Conservation (phyloP, 768 basidiomycete genomes). For the Xerocomus potaroensis region DNA sequence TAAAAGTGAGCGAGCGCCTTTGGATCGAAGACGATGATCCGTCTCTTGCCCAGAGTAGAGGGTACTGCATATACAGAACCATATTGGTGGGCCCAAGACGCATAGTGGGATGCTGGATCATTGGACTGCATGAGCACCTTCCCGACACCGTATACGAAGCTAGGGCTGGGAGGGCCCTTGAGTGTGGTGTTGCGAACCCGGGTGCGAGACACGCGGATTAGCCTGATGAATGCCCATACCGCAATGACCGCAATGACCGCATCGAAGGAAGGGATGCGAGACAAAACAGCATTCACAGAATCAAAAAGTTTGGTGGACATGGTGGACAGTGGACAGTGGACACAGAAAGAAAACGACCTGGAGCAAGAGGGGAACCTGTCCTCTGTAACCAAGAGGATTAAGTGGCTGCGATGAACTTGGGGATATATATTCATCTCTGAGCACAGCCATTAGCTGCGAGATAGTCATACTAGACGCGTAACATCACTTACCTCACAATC, state of each 20-base stretch:
- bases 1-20: conserved; percentile 26
- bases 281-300: not conserved
- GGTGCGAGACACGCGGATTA: conserved; percentile 4
- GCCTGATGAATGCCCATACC: conserved; percentile 4
- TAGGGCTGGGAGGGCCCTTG: conserved; percentile 14
- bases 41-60: conserved; percentile 6
- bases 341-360: too few species aligned
- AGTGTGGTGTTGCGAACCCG: conserved; percentile 15
- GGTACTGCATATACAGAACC: conserved; percentile 13
- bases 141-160: conserved; percentile 15
- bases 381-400: too few species aligned
- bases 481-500: too few species aligned
- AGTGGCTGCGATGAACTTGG: too few species aligned
- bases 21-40: conserved; percentile 35
- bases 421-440: too few species aligned
- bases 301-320: too few species aligned
- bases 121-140: not conserved
- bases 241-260: not conserved
- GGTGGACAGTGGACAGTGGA: too few species aligned
- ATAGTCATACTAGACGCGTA: too few species aligned
- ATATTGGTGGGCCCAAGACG: conserved; percentile 19
- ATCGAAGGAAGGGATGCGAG: not conserved
- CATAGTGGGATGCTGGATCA: conserved; percentile 12
- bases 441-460: too few species aligned
- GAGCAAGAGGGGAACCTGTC: too few species aligned